Percentiles rank a stretch among this genome's conserved stretches.
phyloP scores from a whole-genome alignment of 169 alveolate species.

The Plasmodium malariae region DNA sequence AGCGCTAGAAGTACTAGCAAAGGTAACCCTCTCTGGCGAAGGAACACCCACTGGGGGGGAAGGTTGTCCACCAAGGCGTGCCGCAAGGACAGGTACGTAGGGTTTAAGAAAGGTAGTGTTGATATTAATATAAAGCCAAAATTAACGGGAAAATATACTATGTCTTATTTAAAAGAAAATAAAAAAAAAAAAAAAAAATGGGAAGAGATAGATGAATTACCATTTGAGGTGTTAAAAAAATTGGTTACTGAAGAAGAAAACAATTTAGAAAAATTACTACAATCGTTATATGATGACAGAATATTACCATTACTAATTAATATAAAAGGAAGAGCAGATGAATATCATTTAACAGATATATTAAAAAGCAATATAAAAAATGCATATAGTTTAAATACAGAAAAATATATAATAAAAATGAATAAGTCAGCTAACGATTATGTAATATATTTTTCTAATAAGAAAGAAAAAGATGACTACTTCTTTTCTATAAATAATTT shows the following conservation, averaged over 20 bases:
- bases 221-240: conserved; percentile 73
- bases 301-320: conserved; percentile 83
- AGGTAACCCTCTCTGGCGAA: conserved; percentile 26
- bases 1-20: not conserved
- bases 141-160: not conserved
- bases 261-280: conserved; percentile 75
- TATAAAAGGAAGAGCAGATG: conserved; percentile 84
- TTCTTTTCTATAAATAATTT: conserved; percentile 84
- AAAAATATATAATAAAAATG: conserved; percentile 78
- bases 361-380: conserved; percentile 80
- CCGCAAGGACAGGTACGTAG: not conserved
- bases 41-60: not conserved
- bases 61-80: not conserved
- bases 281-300: conserved; percentile 84
- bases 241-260: conserved; percentile 74
- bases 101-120: not conserved
- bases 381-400: conserved; percentile 80
- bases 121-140: not conserved
- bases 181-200: conserved; percentile 64
- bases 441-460: conserved; percentile 78
- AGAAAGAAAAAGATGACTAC: conserved; percentile 74
- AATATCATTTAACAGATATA: conserved; percentile 77
- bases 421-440: conserved; percentile 78
- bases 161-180: conserved; percentile 41
- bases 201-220: conserved; percentile 45